phyloP scores from a whole-genome alignment of 2,329 filamentous ascomycete species.

The Pseudodiploospora longispora region DNA sequence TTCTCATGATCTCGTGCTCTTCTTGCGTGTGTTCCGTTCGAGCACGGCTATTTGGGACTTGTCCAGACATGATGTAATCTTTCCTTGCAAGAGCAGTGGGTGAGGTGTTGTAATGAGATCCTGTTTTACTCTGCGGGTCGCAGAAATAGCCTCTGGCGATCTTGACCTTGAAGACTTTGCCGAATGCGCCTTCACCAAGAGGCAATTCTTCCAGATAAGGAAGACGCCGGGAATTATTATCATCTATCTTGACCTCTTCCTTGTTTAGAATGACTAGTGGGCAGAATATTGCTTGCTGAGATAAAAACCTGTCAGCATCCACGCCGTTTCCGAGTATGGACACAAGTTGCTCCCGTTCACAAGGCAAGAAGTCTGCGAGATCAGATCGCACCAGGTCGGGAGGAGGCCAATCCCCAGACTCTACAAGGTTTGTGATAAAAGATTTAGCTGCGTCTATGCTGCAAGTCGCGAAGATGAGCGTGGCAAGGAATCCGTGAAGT shows the following conservation, averaged over 20 bases:
- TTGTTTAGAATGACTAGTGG: slow-evolving; percentile 8
- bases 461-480: slow-evolving; percentile 21
- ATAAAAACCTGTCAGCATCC: slow-evolving; percentile 20
- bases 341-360: slow-evolving; percentile 8
- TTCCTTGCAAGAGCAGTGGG: slow-evolving; percentile 25
- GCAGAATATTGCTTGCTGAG: slow-evolving; percentile 24
- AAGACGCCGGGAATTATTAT: slow-evolving; percentile 16
- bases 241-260: slow-evolving; percentile 16
- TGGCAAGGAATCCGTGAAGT: slow-evolving; percentile 21
- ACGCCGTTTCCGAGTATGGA: slow-evolving; percentile 14
- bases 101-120: slow-evolving; percentile 10
- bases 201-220: slow-evolving; percentile 26
- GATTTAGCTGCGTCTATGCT: slow-evolving; percentile 14
- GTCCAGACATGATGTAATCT: slow-evolving; percentile 23
- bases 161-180: slow-evolving; percentile 19
- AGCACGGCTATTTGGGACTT: slow-evolving; percentile 9
- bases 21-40: slow-evolving; percentile 6
- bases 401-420: neutral
- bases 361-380: neutral
- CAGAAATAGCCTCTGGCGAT: slow-evolving; percentile 27
- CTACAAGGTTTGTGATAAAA: slow-evolving; percentile 14
- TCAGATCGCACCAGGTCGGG: slow-evolving; percentile 11
- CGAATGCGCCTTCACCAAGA: slow-evolving; percentile 24
- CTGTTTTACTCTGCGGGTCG: slow-evolving; percentile 9
- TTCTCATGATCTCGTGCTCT: slow-evolving; percentile 25